phyloP scores from a whole-genome alignment of 257 asterid genomes.

The Solanum pinnatisectum region DNA sequence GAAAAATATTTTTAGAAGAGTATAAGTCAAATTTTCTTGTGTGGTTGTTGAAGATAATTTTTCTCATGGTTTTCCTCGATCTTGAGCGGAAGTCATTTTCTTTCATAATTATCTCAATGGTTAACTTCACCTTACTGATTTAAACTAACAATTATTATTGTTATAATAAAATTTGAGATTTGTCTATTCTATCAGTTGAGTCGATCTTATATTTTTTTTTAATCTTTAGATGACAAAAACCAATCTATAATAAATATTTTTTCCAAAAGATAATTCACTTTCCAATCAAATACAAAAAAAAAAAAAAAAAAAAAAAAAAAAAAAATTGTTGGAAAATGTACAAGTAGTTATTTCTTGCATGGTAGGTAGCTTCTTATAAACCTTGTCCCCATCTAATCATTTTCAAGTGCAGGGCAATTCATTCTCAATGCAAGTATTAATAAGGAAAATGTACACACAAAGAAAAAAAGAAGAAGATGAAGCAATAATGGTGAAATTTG shows the following conservation, averaged over 20 bases:
- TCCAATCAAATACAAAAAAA: not conserved
- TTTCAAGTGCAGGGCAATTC: not conserved
- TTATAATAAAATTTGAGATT: not conserved
- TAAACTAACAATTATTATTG: not conserved
- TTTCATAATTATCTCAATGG: not conserved
- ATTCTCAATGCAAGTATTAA: not conserved
- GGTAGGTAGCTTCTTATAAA: not conserved
- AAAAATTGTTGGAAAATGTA: not conserved
- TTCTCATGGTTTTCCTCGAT: not conserved
- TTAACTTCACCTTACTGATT: not conserved
- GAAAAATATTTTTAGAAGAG: not conserved
- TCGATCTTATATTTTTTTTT: not conserved
- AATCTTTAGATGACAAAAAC: not conserved
- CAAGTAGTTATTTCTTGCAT: not conserved
- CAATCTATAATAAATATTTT: not conserved
- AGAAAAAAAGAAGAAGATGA: not conserved
- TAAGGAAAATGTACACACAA: not conserved
- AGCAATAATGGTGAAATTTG: not conserved
- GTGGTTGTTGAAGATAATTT: not conserved
- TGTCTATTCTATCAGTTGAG: not conserved
- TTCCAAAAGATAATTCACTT: not conserved
- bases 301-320: no score
- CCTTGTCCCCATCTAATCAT: not conserved
- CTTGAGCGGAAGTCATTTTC: not conserved
- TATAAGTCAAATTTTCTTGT: not conserved